These are phyloP conservation scores for Rasamsonia emersonii DNA, from an alignment of 2,329 filamentous ascomycete species.

Conservation along the genomic window DNA sequence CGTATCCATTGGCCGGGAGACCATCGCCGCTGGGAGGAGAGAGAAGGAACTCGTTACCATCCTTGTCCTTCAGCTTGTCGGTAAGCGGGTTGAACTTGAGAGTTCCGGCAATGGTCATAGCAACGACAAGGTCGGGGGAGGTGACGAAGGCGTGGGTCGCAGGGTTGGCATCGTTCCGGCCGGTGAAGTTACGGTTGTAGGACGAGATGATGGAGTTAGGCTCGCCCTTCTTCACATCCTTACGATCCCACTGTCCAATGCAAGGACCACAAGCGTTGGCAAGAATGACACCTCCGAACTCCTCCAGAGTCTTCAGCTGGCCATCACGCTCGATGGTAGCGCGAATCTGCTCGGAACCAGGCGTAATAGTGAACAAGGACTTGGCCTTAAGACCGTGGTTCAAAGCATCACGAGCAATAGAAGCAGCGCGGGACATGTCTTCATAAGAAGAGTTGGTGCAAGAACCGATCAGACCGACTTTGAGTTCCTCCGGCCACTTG, in stretches of 20 bases:
- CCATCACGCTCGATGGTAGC: conserved; percentile 87
- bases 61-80: conserved; percentile 85
- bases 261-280: conserved; percentile 92
- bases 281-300: conserved; percentile 88
- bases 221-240: conserved; percentile 88
- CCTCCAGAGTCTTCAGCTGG: conserved; percentile 88
- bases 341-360: conserved; percentile 93
- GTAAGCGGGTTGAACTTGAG: conserved; percentile 93
- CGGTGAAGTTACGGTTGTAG: conserved; percentile 99
- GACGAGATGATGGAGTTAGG: conserved; percentile 96
- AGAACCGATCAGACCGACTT: conserved; percentile 93
- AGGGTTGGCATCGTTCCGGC: conserved; percentile 92
- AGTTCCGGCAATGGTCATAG: conserved; percentile 72
- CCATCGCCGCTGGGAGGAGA: conserved; percentile 69
- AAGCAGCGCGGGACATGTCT: conserved; percentile 90
- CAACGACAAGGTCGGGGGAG: conserved; percentile 82
- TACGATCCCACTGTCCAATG: conserved; percentile 92
- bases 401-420: conserved; percentile 84
- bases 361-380: conserved; percentile 86
- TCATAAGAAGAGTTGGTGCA: conserved; percentile 89
- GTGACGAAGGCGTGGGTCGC: conserved; percentile 90
- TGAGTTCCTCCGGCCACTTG: conserved; percentile 92
- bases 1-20: conserved; percentile 74
- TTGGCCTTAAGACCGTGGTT: conserved; percentile 91
- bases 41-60: conserved; percentile 93